Conservation (phyloP, 176 grass and related monocot species). For the Chrysopogon serrulatus region DNA sequence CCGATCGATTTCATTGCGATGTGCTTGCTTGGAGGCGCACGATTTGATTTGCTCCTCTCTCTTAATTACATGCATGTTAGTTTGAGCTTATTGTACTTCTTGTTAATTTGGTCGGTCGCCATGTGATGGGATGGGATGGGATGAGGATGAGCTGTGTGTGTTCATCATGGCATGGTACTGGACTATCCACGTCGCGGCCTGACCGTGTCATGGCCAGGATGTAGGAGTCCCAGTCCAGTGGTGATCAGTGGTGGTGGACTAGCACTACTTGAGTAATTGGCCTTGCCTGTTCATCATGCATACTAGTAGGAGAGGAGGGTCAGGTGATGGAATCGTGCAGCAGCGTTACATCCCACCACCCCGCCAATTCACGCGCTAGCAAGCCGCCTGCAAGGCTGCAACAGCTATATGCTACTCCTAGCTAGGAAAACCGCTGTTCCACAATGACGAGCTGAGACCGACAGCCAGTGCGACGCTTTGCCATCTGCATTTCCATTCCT, state of each 20-base stretch:
- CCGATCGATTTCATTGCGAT: not conserved
- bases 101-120: not conserved
- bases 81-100: not conserved
- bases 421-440: too few relatives aligned
- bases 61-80: too few relatives aligned
- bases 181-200: not conserved
- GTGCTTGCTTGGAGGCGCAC: not conserved
- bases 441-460: not conserved
- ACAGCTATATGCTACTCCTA: too few relatives aligned
- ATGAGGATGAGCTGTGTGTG: conserved; percentile 45
- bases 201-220: too few relatives aligned
- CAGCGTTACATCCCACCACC: not conserved
- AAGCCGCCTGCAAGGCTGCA: too few relatives aligned
- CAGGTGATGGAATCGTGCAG: not conserved
- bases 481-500: not conserved
- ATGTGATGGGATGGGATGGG: not conserved
- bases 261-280: too few relatives aligned
- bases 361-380: not conserved
- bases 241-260: too few relatives aligned
- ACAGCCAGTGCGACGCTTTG: not conserved
- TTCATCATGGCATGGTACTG: too few relatives aligned
- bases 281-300: not conserved
- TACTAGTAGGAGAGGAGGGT: too few relatives aligned
- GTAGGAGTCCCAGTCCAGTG: too few relatives aligned
- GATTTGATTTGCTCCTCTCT: not conserved